Evolutionary conservation across 1,284 basidiomycete genomes (phyloP).

Genomic region (Boletus calvinii): DNA sequence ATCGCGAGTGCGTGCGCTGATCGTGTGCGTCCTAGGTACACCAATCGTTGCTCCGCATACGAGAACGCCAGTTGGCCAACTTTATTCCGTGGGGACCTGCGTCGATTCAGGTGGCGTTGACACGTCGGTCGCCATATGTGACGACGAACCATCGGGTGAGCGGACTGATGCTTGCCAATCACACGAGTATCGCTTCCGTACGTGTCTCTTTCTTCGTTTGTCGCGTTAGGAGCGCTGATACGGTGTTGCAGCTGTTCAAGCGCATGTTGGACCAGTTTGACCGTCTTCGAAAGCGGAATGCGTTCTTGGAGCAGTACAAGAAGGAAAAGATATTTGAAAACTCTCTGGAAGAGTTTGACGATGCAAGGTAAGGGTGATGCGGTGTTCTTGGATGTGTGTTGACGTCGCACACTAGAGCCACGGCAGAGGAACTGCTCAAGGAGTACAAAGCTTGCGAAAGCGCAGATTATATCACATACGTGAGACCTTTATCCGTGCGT

Average conservation of each 20-base stretch:
- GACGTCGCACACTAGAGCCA: conserved; percentile 52
- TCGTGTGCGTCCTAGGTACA: conserved; percentile 63
- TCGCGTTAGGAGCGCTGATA: neutral
- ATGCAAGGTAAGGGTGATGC: conserved; percentile 64
- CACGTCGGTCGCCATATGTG: conserved; percentile 88
- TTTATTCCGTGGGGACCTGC: conserved; percentile 99
- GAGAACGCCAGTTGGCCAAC: conserved; percentile 94
- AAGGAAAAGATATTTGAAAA: conserved; percentile 94
- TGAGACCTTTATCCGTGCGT: conserved; percentile 33
- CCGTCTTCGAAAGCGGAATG: conserved; percentile 83
- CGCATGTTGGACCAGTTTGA: conserved; percentile 97
- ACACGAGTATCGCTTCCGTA: conserved; percentile 95
- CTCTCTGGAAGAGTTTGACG: conserved; percentile 91
- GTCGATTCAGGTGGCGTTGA: conserved; percentile 96
- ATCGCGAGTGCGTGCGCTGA: conserved; percentile 10
- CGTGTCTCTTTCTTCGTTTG: conserved; percentile 26
- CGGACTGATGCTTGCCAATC: conserved; percentile 98
- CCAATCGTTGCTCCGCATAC: conserved; percentile 94
- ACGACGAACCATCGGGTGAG: conserved; percentile 90
- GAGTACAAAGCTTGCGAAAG: conserved; percentile 94
- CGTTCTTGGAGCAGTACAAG: conserved; percentile 97
- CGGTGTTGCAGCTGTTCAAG: conserved; percentile 75
- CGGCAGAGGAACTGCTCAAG: conserved; percentile 82
- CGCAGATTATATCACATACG: conserved; percentile 86
- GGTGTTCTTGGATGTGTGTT: neutral